phyloP scores from a whole-genome alignment of 129 eudicot genomes.

The Escallonia rubra region DNA sequence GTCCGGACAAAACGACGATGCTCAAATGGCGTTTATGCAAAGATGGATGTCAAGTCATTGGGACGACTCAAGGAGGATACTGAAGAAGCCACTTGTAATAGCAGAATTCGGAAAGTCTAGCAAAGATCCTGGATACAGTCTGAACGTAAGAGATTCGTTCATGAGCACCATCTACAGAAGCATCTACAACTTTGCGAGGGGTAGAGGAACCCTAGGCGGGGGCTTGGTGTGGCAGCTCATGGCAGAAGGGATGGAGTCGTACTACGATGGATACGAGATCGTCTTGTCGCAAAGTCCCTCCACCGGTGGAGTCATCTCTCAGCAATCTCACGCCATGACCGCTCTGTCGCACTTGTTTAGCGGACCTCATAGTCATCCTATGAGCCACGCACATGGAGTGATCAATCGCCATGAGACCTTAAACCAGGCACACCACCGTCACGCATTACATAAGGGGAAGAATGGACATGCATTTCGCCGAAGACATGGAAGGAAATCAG shows the following conservation, averaged over 20 bases:
- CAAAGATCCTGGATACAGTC: conserved; percentile 46
- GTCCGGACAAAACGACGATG: conserved; percentile 34
- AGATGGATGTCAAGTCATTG: conserved; percentile 60
- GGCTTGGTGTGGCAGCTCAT: conserved; percentile 67
- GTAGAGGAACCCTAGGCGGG: conserved; percentile 60
- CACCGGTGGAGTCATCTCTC: conserved; percentile 35
- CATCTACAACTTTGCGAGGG: conserved; percentile 43
- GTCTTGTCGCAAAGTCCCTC: conserved; percentile 42
- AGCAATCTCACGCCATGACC: conserved; percentile 53
- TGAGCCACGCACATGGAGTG: too few species aligned
- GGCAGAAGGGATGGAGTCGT: conserved; percentile 57
- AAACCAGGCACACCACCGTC: too few species aligned
- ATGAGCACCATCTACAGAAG: conserved; percentile 36
- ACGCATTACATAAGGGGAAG: too few species aligned
- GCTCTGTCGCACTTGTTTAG: conserved; percentile 26
- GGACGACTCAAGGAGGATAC: conserved; percentile 38
- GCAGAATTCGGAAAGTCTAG: conserved; percentile 66
- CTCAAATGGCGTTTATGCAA: conserved; percentile 57
- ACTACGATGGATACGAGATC: conserved; percentile 55
- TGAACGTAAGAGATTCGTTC: conserved; percentile 33
- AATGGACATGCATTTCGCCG: too few species aligned
- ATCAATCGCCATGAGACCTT: too few species aligned
- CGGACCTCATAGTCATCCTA: neutral
- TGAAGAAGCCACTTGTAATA: conserved; percentile 55
- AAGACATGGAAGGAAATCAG: too few species aligned